Evolutionary conservation across 1,284 basidiomycete genomes (phyloP), one percentile per base, ranked within the genome.

Genomic region (Boletus semigastroideus): DNA sequence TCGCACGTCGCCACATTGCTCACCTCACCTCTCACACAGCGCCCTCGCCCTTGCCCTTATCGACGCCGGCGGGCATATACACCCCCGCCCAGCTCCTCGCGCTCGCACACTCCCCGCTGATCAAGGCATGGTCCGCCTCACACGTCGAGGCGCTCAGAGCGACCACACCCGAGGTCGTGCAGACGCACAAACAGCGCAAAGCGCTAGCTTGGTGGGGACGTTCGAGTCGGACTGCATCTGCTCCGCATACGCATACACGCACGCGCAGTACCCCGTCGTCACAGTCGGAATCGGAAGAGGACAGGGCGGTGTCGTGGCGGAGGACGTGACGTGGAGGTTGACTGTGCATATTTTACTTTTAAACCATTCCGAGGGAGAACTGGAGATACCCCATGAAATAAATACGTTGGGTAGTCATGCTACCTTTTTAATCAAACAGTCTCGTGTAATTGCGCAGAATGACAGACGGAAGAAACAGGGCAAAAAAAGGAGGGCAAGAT

Each of bases 141-240:
- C 44, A 53, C 8, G 16, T 56, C 13, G 53, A 52, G 7, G 40
- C 36, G 0, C 34, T 67, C 7, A 60, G 58, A 1, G 47, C 33
- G 2, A 37, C 33, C 13, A 66, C 41, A 13, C 66, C 66, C 14
- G 68, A 70, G 55, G 49, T 70, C 34, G 46, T 67, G 30, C 56
- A 49, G 52, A 62, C 54, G 25, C 54, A 54, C 14, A 66, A 42
- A 39, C 64, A 56, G 46, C 66, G 66, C 55, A 69, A 64, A 34
- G 45, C 68, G 17, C 7, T 28, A 12, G 58, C 42, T 6, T 71
- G 65, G 65, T 51, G 51, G 12, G 43, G 46, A 7, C 59, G 55
- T 6, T 53, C 48, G 4, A 12, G 42, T 10, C 2, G 34, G 5
- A 45, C 47, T 17, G 22, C 53, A 19, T 1, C n/a, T n/a, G n/a